These are phyloP conservation scores for Taiozyma onychis DNA, from an alignment of 1,139 yeast genomes.

Conservation along the genomic window DNA sequence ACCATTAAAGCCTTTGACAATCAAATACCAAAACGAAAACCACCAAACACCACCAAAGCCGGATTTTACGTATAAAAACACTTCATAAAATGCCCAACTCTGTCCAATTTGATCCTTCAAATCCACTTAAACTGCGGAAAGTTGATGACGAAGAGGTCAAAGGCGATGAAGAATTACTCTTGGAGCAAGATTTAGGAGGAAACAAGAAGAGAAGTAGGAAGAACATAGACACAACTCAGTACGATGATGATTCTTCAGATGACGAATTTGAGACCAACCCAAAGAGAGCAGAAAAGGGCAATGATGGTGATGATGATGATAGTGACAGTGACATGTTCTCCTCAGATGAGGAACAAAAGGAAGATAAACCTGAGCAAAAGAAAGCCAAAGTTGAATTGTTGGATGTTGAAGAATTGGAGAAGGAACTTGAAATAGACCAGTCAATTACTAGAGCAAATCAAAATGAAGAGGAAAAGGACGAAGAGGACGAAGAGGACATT, in stretches of 20 bases:
- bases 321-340: conserved; percentile 19
- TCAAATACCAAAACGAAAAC: no score
- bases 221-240: conserved; percentile 11
- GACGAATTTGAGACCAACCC: conserved; percentile 7
- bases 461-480: conserved; percentile 5
- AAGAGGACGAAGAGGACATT: conserved; percentile 2
- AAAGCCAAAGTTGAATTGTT: conserved; percentile 4
- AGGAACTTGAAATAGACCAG: conserved; percentile 11
- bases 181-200: conserved; percentile 13
- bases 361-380: background rate
- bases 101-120: conserved; percentile 9
- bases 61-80: background rate
- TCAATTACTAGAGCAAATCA: background rate
- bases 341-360: conserved; percentile 15
- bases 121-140: conserved; percentile 10
- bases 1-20: background rate
- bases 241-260: conserved; percentile 19
- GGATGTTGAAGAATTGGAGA: conserved; percentile 12
- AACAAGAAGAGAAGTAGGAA: conserved; percentile 4
- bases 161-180: conserved; percentile 2
- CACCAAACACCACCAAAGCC: no score
- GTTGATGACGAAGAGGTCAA: conserved; percentile 1
- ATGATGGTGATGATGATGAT: conserved; percentile 11
- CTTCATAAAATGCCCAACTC: background rate
- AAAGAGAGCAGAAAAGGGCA: background rate